A percentile compares a stretch with the other conserved stretches of the same genome.
These are phyloP conservation scores for Phlebiopsis flavidoalba DNA, from an alignment of 768 basidiomycete genomes.

Conservation along the genomic window DNA sequence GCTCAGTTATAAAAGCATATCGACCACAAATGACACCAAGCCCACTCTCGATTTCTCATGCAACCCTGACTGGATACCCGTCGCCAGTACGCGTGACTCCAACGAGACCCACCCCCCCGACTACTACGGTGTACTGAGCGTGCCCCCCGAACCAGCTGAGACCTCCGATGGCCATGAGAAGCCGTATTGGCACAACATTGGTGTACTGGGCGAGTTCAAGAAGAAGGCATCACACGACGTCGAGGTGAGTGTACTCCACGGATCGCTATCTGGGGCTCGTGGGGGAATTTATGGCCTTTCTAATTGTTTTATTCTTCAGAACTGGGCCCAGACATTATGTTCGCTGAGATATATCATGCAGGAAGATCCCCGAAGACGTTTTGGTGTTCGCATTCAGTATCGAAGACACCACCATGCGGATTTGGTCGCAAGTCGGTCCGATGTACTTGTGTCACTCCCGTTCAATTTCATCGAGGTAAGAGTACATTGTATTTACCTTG, in stretches of 20 bases:
- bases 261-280: no score
- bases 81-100: no score
- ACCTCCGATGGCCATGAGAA: no score
- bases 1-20: no score
- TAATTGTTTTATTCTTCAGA: background rate
- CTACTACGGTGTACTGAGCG: background rate
- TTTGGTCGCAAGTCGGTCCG: constrained; percentile 24
- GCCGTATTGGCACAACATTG: background rate
- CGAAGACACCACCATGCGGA: constrained; percentile 20
- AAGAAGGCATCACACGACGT: no score
- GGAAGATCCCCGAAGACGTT: constrained; percentile 22
- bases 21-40: no score
- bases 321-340: constrained; percentile 20
- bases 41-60: no score
- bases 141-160: no score
- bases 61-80: no score
- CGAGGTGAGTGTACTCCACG: no score
- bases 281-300: no score
- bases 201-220: background rate
- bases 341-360: constrained; percentile 20
- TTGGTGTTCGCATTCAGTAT: constrained; percentile 23
- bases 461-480: constrained; percentile 13
- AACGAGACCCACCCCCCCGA: background rate
- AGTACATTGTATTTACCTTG: background rate
- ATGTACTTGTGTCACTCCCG: constrained; percentile 13